Evolutionary conservation across 805 yeast genomes (phyloP).

Genomic region (Pichia gijzeniarum): DNA sequence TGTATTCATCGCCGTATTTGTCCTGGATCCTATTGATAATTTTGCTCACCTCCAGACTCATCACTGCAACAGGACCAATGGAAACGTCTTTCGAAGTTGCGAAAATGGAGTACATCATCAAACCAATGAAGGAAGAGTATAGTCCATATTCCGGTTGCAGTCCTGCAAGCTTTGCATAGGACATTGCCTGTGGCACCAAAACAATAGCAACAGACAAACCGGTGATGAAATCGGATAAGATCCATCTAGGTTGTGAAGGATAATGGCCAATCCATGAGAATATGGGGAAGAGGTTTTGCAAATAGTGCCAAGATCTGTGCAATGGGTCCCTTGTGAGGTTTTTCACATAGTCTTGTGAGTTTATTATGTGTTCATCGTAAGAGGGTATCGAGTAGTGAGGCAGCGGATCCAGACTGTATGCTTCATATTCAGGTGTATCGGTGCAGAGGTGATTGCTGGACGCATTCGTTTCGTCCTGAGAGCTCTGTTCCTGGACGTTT

Average conservation of each 20-base stretch:
- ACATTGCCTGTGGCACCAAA: constrained; percentile 94
- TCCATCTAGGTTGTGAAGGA: constrained; percentile 58
- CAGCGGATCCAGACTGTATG: not conserved
- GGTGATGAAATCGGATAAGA: constrained; percentile 75
- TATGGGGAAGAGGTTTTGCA: constrained; percentile 69
- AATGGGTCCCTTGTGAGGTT: constrained; percentile 34
- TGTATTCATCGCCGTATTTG: constrained; percentile 32
- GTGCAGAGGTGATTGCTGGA: no score
- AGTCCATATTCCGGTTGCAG: constrained; percentile 78
- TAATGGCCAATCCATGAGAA: constrained; percentile 79
- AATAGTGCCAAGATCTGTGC: constrained; percentile 36
- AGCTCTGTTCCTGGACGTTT: no score
- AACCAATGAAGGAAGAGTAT: constrained; percentile 88
- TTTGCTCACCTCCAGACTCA: constrained; percentile 83
- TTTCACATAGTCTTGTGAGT: constrained; percentile 21
- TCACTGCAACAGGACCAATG: constrained; percentile 95
- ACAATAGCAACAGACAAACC: constrained; percentile 92
- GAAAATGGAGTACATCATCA: constrained; percentile 77
- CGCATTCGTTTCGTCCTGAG: no score
- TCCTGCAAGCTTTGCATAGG: constrained; percentile 83
- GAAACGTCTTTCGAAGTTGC: constrained; percentile 96
- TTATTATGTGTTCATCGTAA: constrained; percentile 25
- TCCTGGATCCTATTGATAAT: constrained; percentile 59
- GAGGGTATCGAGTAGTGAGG: not conserved
- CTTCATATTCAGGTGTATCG: not conserved